Evolutionary conservation across 2,329 filamentous ascomycete species (phyloP), one percentile per base, ranked within the genome.

Genomic region (Hawksworthiomyces lignivorus): DNA sequence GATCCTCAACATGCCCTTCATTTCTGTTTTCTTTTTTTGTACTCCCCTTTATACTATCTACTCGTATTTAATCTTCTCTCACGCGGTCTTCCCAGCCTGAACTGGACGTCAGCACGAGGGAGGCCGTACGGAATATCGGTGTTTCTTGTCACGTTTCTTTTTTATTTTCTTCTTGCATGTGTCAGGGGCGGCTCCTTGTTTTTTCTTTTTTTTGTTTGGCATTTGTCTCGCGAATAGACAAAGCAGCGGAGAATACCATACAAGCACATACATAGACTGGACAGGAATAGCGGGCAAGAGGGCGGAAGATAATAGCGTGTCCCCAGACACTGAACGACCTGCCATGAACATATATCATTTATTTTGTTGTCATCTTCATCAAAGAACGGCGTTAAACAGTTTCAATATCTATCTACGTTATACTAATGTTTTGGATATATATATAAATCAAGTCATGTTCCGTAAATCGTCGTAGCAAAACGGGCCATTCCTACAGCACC

Each of bases 61-160:
- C n/a, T n/a, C n/a, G n/a, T n/a, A n/a, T n/a, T 42, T 31, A 36
- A 36, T 38, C 28, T 37, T 24, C n/a, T 21, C n/a, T 12, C 20
- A 38, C 36, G 35, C n/a, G n/a, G n/a, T 19, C 27, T 27, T 36
- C 27, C 32, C 30, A 20, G 30, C 43, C 17, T 26, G 44, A 43
- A 43, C 44, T 46, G 44, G 44, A 32, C 22, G 39, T 39, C 39
- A 36, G 44, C 30, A 31, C 31, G 30, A 39, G n/a, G n/a, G n/a
- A n/a, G n/a, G 35, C 41, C 29, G 35, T 39, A 28, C 24, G n/a
- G n/a, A n/a, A n/a, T n/a, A n/a, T n/a, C n/a, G n/a, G n/a, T n/a
- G n/a, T n/a, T n/a, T n/a, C n/a, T n/a, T n/a, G n/a, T n/a, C n/a
- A 28, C 36, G 20, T 44, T 39, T 44, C 8, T 28, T 19, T 20